phyloP scores from a whole-genome alignment of 352 stramenopile species.

The Globisporangium middletonii region DNA sequence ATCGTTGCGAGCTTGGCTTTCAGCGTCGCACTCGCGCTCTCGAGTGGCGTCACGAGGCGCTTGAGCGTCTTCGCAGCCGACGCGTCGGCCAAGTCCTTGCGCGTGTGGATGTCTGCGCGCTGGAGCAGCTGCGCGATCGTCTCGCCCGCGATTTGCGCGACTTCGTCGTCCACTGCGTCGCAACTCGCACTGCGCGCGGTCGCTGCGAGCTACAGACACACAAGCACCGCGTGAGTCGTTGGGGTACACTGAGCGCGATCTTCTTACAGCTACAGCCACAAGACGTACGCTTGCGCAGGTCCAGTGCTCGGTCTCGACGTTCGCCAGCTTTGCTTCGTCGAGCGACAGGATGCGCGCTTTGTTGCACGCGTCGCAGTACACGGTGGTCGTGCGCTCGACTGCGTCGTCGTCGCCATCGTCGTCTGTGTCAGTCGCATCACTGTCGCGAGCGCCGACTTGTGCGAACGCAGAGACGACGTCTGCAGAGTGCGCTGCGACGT shows the following conservation, averaged over 20 bases:
- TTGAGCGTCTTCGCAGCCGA: slow-evolving; percentile 20
- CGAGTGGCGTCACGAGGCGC: slow-evolving; percentile 26
- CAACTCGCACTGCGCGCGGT: slow-evolving; percentile 35
- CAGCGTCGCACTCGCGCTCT: slow-evolving; percentile 30
- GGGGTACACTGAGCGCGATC: neutral
- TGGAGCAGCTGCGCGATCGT: slow-evolving; percentile 39
- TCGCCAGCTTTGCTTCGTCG: slow-evolving; percentile 28
- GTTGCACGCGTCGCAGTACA: slow-evolving; percentile 77
- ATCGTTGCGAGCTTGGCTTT: slow-evolving; percentile 42
- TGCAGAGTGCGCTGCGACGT: slow-evolving; percentile 30
- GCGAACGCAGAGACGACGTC: slow-evolving; percentile 42
- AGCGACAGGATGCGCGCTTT: slow-evolving; percentile 70
- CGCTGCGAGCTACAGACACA: slow-evolving; percentile 17
- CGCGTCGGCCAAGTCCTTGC: slow-evolving; percentile 53
- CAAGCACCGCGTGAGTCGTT: neutral
- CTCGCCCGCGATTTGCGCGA: slow-evolving; percentile 48
- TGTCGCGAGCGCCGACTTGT: neutral
- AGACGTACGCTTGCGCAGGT: slow-evolving; percentile 38
- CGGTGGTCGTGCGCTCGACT: slow-evolving; percentile 55
- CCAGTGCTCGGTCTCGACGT: slow-evolving; percentile 34
- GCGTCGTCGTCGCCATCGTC: slow-evolving; percentile 37
- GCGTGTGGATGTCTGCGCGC: slow-evolving; percentile 40
- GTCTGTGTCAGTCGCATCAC: neutral
- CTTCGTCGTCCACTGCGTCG: slow-evolving; percentile 64
- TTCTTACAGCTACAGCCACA: neutral